Evolutionary conservation across 176 grass and related monocot species (phyloP).

Genomic region (Guadua angustifolia): DNA sequence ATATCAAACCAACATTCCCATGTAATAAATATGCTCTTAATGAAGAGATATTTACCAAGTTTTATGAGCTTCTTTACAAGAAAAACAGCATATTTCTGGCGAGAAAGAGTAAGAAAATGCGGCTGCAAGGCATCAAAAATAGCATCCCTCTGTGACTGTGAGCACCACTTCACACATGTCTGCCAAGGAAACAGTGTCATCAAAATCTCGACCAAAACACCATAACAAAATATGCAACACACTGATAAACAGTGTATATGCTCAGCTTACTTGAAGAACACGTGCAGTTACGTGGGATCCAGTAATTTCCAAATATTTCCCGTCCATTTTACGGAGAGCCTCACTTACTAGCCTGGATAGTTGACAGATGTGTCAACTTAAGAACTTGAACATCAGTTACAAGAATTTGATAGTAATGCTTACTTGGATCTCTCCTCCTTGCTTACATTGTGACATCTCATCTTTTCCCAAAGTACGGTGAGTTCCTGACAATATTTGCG

Average conservation of each 20-base stretch:
- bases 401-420: slow-evolving; percentile 10
- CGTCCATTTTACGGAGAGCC: slow-evolving; percentile 78
- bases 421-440: slow-evolving; percentile 85
- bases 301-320: slow-evolving; percentile 81
- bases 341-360: slow-evolving; percentile 70
- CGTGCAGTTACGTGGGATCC: slow-evolving; percentile 81
- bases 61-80: slow-evolving; percentile 93
- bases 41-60: slow-evolving; percentile 51
- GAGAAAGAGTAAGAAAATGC: slow-evolving; percentile 69
- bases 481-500: slow-evolving; percentile 64
- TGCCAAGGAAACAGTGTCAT: slow-evolving; percentile 30
- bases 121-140: slow-evolving; percentile 72
- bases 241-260: not conserved
- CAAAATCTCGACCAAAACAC: not conserved
- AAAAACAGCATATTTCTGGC: slow-evolving; percentile 85
- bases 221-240: not conserved
- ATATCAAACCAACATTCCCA: slow-evolving; percentile 17
- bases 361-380: slow-evolving; percentile 13
- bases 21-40: not conserved
- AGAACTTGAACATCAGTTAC: not conserved
- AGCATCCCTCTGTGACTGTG: slow-evolving; percentile 74
- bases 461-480: slow-evolving; percentile 89
- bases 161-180: slow-evolving; percentile 94
- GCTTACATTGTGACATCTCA: slow-evolving; percentile 68
- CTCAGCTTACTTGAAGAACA: slow-evolving; percentile 82